These are phyloP conservation scores for Verticillium zaregamsianum DNA, from an alignment of 2,329 filamentous ascomycete species.

Conservation along the genomic window DNA sequence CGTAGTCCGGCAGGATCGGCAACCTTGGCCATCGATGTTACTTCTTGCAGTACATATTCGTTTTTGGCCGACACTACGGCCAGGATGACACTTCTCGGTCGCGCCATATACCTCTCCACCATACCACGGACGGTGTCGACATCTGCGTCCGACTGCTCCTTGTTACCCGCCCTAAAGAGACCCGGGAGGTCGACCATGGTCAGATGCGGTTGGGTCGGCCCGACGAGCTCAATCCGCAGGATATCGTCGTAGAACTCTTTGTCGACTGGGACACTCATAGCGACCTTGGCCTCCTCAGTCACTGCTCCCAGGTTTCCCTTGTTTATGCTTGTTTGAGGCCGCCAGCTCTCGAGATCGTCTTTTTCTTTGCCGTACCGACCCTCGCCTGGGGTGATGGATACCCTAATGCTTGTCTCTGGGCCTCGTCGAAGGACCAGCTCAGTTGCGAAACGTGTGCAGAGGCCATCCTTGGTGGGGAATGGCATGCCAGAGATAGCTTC, in stretches of 20 bases:
- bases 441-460: slow-evolving; percentile 54
- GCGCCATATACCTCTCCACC: slow-evolving; percentile 34
- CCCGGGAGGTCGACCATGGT: slow-evolving; percentile 46
- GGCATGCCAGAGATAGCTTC: slow-evolving; percentile 52
- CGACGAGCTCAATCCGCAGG: slow-evolving; percentile 18
- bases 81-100: slow-evolving; percentile 38
- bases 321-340: not conserved
- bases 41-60: slow-evolving; percentile 30
- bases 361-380: slow-evolving; percentile 6
- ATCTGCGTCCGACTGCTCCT: slow-evolving; percentile 27
- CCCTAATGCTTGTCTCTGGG: not conserved
- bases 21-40: slow-evolving; percentile 6
- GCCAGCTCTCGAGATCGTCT: slow-evolving; percentile 1
- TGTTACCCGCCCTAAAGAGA: slow-evolving; percentile 30
- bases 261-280: slow-evolving; percentile 7
- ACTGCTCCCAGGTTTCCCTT: not conserved
- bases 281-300: slow-evolving; percentile 9
- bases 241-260: slow-evolving; percentile 16
- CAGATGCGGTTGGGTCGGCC: slow-evolving; percentile 25
- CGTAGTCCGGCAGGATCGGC: slow-evolving; percentile 26
- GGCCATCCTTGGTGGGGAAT: slow-evolving; percentile 46
- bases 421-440: slow-evolving; percentile 43
- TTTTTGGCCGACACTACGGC: slow-evolving; percentile 37
- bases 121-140: slow-evolving; percentile 28
- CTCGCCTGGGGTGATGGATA: slow-evolving; percentile 12